Base-by-base conservation (phyloP, 2,329 filamentous ascomycete species). In the Pezicula radicicola region DNA sequence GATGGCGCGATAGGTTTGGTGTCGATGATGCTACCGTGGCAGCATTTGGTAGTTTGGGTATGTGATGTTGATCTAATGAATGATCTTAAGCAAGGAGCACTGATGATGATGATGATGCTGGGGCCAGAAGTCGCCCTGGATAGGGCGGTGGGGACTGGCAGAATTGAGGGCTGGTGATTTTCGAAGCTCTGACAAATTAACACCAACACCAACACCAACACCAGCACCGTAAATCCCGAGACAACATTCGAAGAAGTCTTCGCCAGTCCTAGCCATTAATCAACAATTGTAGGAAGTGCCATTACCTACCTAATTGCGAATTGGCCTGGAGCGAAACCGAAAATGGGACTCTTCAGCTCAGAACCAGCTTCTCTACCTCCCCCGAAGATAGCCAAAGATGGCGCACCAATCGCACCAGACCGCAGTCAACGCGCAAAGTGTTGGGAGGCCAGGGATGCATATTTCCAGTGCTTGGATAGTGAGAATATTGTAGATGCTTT, bases 361-460 rank as follows among this genome's bases (percentile, higher is more conserved):
- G 55, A 67, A 27, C 19, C 63, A 46, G 57, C 70, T 45, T 53
- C 66, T 15, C 57, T 63, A 15, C 58, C 75, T 61, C 65, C 76
- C 57, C 66, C 78, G 57, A 66, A 72, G 64, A 65, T 76, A 62
- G 64, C 77, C 54, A 67, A 75, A 52, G 80, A 84, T 63, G 81
- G 80, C 60, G 83, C 83, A 56, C 84, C 79, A 62, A 81, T 92
- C 63, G 91, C 92, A 5, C 94, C 94, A n/a, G 89, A 90, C 66
- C 87, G 93, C 58, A 83, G 80, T 57, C 89, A 92, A 70, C 87
- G 94, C 65, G 78, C 84, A 63, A 78, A 81, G 66, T 99, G 94
- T 82, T 99, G 93, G 88, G 88, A 91, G 64, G 85, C 88, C 44
- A 85, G 94, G 60, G 94, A 99, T 73, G 73, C 74, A 57, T 97